Evolutionary conservation across 2,329 filamentous ascomycete genomes (phyloP).

Genomic region (Uncinocarpus reesii): DNA sequence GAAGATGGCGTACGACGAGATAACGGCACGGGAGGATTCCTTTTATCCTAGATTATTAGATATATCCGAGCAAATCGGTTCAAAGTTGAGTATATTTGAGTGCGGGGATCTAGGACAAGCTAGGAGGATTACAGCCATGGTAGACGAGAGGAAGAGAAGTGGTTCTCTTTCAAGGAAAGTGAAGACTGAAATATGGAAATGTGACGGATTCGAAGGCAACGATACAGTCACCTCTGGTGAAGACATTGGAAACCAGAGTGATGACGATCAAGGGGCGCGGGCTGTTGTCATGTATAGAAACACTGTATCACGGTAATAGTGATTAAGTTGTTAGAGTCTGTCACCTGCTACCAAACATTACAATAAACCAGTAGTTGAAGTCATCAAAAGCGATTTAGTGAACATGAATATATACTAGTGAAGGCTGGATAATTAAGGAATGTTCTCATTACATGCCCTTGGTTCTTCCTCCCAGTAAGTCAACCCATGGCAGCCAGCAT

Average conservation of each 20-base stretch:
- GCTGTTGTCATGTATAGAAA: constrained; percentile 16
- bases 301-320: not conserved
- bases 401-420: too few species aligned
- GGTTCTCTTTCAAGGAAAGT: not conserved
- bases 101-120: constrained; percentile 30
- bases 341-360: too few species aligned
- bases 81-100: constrained; percentile 28
- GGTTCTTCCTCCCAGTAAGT: too few species aligned
- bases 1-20: not conserved
- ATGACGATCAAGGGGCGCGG: constrained; percentile 8
- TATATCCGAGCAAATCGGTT: constrained; percentile 20
- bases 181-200: constrained; percentile 17
- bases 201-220: constrained; percentile 11
- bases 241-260: not conserved
- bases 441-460: too few species aligned
- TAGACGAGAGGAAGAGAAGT: not conserved
- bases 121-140: constrained; percentile 21
- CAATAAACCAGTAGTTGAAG: too few species aligned
- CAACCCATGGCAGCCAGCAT: too few species aligned
- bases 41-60: constrained; percentile 30
- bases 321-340: too few species aligned
- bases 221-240: not conserved
- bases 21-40: constrained; percentile 21
- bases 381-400: too few species aligned
- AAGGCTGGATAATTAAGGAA: too few species aligned